Conservation (phyloP, 2,329 filamentous ascomycete species). For the Colletotrichum sp. region DNA sequence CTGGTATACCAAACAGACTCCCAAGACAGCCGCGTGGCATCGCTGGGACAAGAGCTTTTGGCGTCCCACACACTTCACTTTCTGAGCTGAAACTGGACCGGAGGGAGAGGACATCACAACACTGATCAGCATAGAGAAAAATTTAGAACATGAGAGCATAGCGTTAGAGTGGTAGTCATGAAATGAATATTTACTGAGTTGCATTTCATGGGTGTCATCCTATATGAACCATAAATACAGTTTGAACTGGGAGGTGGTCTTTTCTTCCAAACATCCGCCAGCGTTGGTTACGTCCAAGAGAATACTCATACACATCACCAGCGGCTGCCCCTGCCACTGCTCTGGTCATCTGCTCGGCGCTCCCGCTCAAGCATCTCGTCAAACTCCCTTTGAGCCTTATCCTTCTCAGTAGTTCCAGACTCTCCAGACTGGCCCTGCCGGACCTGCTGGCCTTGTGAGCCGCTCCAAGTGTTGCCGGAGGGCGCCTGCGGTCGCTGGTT, state of each 20-base stretch:
- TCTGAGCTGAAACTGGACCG: background rate
- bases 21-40: constrained; percentile 13
- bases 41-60: constrained; percentile 17
- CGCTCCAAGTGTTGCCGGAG: background rate
- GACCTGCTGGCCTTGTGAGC: constrained; percentile 1
- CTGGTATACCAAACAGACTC: constrained; percentile 1
- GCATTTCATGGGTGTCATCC: background rate
- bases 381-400: constrained; percentile 56
- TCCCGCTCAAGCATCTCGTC: constrained; percentile 54
- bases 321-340: background rate
- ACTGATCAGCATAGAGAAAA: background rate
- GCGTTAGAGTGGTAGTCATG: background rate
- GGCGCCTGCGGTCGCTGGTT: constrained; percentile 18
- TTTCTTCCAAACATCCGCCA: background rate
- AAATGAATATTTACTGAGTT: background rate
- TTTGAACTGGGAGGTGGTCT: background rate
- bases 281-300: background rate
- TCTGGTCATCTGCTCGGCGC: constrained; percentile 24
- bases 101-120: background rate
- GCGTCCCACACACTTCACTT: constrained; percentile 17
- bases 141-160: background rate
- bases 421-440: constrained; percentile 24
- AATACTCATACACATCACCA: constrained; percentile 1
- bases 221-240: background rate
- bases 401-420: constrained; percentile 38